Percentiles rank a stretch among this genome's conserved stretches.
Conservation (phyloP, 306 rosid species). For the Astragalus membranaceus region DNA sequence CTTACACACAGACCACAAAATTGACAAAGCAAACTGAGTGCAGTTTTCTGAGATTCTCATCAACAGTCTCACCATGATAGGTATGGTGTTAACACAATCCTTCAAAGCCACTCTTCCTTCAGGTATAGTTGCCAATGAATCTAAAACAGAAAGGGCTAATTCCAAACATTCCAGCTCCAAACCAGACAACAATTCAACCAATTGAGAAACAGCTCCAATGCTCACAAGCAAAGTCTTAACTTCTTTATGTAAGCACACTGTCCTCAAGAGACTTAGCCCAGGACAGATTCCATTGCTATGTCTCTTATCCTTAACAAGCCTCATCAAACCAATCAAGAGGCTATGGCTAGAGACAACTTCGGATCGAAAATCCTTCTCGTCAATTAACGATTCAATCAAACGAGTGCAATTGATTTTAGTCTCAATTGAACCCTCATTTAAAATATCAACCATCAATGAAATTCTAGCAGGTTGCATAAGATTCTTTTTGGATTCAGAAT, state of each 20-base stretch:
- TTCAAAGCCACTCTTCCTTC: slow-evolving; percentile 63
- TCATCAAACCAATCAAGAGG: slow-evolving; percentile 66
- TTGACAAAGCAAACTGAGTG: slow-evolving; percentile 61
- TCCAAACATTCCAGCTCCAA: slow-evolving; percentile 52
- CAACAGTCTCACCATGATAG: slow-evolving; percentile 52
- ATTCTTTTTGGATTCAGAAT: slow-evolving; percentile 48
- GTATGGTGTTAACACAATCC: slow-evolving; percentile 49
- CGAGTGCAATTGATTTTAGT: slow-evolving; percentile 62
- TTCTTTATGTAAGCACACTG: slow-evolving; percentile 48
- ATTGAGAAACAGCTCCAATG: slow-evolving; percentile 62
- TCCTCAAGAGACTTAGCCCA: slow-evolving; percentile 47
- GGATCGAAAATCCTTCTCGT: slow-evolving; percentile 48
- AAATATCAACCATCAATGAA: slow-evolving; percentile 62
- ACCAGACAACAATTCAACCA: slow-evolving; percentile 56
- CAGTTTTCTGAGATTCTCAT: slow-evolving; percentile 72
- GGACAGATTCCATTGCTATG: slow-evolving; percentile 42
- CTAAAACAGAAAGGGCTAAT: slow-evolving; percentile 50
- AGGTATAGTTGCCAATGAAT: slow-evolving; percentile 41
- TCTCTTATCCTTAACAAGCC: slow-evolving; percentile 65
- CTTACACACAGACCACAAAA: slow-evolving; percentile 56
- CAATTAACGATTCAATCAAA: slow-evolving; percentile 48
- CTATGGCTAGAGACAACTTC: slow-evolving; percentile 63
- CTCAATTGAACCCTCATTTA: slow-evolving; percentile 69
- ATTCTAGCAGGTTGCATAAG: slow-evolving; percentile 64
- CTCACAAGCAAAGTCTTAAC: slow-evolving; percentile 55